phyloP scores from a whole-genome alignment of 2,329 filamentous ascomycete genomes.

The Cercospora zeina region DNA sequence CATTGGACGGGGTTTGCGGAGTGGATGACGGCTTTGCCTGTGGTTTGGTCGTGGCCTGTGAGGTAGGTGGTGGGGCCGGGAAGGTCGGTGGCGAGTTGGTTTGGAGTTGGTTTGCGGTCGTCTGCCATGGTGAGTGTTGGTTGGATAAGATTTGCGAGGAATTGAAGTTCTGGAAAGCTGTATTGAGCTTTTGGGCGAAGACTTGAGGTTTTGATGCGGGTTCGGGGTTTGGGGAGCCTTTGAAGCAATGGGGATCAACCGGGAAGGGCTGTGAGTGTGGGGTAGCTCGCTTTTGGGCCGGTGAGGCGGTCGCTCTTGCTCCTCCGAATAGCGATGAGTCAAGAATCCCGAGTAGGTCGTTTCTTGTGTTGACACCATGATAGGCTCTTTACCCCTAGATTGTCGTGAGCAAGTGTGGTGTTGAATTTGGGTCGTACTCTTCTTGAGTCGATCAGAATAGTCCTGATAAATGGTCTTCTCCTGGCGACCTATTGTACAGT shows the following conservation, averaged over 20 bases:
- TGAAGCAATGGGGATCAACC: conserved; percentile 3
- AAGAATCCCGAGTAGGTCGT: neutral
- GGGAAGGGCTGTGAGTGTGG: conserved; percentile 4
- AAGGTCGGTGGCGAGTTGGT: conserved; percentile 36
- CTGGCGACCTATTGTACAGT: neutral
- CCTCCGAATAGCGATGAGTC: neutral
- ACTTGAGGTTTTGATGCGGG: neutral
- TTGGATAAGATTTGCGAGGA: neutral
- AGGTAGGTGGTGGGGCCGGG: conserved; percentile 40
- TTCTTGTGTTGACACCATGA: neutral
- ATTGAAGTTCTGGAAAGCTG: neutral
- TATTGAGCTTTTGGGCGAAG: neutral
- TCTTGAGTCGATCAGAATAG: neutral
- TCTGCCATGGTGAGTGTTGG: conserved; percentile 18
- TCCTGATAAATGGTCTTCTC: neutral
- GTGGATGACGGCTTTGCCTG: conserved; percentile 41
- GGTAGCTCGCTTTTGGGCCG: conserved; percentile 3
- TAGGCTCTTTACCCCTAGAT: neutral
- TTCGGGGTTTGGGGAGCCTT: conserved; percentile 6
- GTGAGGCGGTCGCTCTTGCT: neutral
- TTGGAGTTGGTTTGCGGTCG: conserved; percentile 34
- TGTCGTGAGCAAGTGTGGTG: neutral
- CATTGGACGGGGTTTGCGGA: conserved; percentile 37
- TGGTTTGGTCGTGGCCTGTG: conserved; percentile 38
- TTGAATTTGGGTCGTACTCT: neutral